Evolutionary conservation across 225 moss, liverwort and hornwort genomes (phyloP).

Genomic region (Straminergon stramineum): DNA sequence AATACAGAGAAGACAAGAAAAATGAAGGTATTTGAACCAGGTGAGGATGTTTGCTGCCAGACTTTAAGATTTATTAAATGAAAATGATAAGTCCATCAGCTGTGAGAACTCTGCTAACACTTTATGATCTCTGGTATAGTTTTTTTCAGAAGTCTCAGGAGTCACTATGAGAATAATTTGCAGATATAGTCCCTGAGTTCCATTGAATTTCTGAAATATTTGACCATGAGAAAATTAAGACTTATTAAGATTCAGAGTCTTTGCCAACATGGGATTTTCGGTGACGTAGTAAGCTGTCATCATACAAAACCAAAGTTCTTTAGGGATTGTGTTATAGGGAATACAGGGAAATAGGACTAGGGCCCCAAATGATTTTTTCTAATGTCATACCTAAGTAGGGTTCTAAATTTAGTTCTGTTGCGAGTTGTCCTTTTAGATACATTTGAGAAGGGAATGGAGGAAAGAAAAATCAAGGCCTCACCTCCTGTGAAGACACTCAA

Average conservation of each 20-base stretch:
- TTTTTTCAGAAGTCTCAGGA: not conserved
- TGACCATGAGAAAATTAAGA: not conserved
- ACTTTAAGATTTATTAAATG: not conserved
- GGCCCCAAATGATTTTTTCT: not conserved
- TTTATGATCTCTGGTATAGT: not conserved
- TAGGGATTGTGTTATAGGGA: not conserved
- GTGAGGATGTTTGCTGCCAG: not conserved
- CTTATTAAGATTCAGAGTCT: not conserved
- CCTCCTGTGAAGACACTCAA: slow-evolving; percentile 52
- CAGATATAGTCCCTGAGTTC: not conserved
- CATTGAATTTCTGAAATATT: not conserved
- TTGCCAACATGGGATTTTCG: not conserved
- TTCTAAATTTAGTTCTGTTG: not conserved
- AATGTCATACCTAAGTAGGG: not conserved
- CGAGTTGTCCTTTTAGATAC: not conserved
- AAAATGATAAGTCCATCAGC: not conserved
- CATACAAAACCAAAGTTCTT: not conserved
- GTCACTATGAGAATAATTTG: not conserved
- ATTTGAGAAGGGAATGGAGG: slow-evolving; percentile 10
- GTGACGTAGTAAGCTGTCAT: not conserved
- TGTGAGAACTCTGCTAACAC: not conserved
- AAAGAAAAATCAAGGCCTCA: slow-evolving; percentile 19
- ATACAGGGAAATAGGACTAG: not conserved
- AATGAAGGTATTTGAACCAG: slow-evolving; percentile 28
- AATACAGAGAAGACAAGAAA: slow-evolving; percentile 18